Conservation (phyloP, 495 filamentous ascomycete genomes). For the Beverwykella pulmonaria region DNA sequence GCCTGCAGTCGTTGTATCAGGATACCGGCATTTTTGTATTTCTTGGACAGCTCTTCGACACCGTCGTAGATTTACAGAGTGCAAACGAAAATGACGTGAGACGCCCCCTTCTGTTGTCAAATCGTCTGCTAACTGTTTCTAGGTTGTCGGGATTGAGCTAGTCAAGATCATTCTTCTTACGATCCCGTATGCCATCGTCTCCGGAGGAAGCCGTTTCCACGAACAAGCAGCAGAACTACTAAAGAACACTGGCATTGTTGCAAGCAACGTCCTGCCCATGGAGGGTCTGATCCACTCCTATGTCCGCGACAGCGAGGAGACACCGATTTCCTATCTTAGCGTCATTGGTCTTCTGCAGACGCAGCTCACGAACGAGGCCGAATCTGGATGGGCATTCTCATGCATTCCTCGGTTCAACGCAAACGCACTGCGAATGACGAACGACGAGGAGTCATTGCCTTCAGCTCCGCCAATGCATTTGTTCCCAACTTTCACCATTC, state of each 20-base stretch:
- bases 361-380: constrained; percentile 75
- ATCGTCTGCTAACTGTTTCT: not conserved
- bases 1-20: constrained; percentile 75
- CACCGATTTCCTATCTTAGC: constrained; percentile 61
- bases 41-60: constrained; percentile 79
- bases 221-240: constrained; percentile 75
- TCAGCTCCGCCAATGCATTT: constrained; percentile 59
- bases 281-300: constrained; percentile 85
- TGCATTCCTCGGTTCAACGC: constrained; percentile 87
- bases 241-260: constrained; percentile 90
- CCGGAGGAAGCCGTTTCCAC: constrained; percentile 64
- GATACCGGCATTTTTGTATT: constrained; percentile 85
- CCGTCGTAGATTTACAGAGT: constrained; percentile 86
- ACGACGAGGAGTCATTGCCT: constrained; percentile 22
- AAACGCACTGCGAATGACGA: constrained; percentile 44
- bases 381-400: constrained; percentile 69
- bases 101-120: constrained; percentile 5
- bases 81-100: constrained; percentile 87
- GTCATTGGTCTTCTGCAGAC: constrained; percentile 81
- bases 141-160: constrained; percentile 80
- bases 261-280: constrained; percentile 76
- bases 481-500: constrained; percentile 74
- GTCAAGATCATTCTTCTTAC: constrained; percentile 94
- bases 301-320: constrained; percentile 56
- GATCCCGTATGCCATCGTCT: constrained; percentile 85